Evolutionary conservation across 257 asterid species (phyloP).

Genomic region (Solanum dulcamara): DNA sequence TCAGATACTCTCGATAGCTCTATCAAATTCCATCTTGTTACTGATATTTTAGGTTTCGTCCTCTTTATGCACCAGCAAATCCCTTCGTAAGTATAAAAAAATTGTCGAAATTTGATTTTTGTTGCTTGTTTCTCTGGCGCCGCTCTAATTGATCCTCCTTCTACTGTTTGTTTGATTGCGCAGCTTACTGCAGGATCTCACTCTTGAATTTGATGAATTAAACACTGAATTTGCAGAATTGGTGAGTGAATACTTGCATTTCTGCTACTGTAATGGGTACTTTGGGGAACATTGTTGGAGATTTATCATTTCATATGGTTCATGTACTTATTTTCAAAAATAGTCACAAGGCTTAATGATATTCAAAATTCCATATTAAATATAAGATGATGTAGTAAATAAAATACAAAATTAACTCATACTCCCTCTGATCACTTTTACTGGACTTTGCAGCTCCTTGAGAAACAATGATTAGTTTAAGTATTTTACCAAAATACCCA

Average conservation of each 20-base stretch:
- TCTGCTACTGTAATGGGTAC: not conserved
- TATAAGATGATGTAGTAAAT: not conserved
- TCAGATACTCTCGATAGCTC: constrained; percentile 45
- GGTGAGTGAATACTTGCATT: constrained; percentile 26
- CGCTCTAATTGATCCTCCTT: not conserved
- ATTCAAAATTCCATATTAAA: not conserved
- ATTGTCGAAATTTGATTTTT: not conserved
- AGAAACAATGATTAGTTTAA: not conserved
- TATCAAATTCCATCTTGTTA: constrained; percentile 58
- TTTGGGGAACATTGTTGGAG: not conserved
- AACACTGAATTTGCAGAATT: constrained; percentile 42
- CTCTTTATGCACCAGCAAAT: constrained; percentile 96
- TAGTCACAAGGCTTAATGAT: not conserved
- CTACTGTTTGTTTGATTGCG: not conserved
- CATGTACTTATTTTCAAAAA: not conserved
- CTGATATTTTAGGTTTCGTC: constrained; percentile 59
- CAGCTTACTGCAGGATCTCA: constrained; percentile 75
- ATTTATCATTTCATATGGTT: not conserved
- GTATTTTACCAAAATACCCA: not conserved
- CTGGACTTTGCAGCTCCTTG: no score
- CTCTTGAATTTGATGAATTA: constrained; percentile 62
- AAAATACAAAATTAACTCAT: not conserved
- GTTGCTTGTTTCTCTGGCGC: no score
- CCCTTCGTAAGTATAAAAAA: constrained; percentile 49
- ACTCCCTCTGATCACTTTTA: not conserved